These are phyloP conservation scores for Rhynchosporium graminicola DNA, from an alignment of 2,329 filamentous ascomycete species.

Conservation along the genomic window DNA sequence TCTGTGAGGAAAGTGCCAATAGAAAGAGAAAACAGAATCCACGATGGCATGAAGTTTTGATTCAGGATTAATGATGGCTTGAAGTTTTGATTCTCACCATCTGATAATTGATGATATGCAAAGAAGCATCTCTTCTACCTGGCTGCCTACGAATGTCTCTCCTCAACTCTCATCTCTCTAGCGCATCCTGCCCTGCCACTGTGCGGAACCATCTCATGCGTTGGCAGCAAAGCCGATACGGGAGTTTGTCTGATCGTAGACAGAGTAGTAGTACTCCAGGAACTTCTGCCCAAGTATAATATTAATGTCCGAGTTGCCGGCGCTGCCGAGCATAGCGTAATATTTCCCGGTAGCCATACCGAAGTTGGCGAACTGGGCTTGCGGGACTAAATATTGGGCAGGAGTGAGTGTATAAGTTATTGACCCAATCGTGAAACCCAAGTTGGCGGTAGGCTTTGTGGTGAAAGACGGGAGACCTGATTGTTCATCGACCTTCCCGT, in stretches of 20 bases:
- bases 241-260: slow-evolving; percentile 34
- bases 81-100: no score
- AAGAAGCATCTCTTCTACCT: no score
- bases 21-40: no score
- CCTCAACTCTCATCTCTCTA: no score
- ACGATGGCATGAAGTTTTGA: no score
- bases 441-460: slow-evolving; percentile 38
- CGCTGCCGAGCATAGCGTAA: slow-evolving; percentile 39
- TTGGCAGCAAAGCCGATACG: slow-evolving; percentile 35
- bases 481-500: slow-evolving; percentile 33
- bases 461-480: slow-evolving; percentile 35
- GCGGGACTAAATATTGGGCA: slow-evolving; percentile 35
- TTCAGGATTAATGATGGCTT: no score
- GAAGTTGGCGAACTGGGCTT: slow-evolving; percentile 34
- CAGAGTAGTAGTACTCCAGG: slow-evolving; percentile 40
- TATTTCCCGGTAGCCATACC: slow-evolving; percentile 35
- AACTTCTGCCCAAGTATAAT: slow-evolving; percentile 40
- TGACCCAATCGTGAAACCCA: slow-evolving; percentile 37
- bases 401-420: slow-evolving; percentile 39
- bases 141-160: no score
- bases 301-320: slow-evolving; percentile 36
- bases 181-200: background rate
- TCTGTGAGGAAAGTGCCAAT: no score
- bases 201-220: slow-evolving; percentile 18
- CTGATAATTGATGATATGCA: no score